Percentiles rank a stretch among this genome's conserved stretches.
Conservation (phyloP, 345 rosid genomes). For the Microthlaspi erraticum region DNA sequence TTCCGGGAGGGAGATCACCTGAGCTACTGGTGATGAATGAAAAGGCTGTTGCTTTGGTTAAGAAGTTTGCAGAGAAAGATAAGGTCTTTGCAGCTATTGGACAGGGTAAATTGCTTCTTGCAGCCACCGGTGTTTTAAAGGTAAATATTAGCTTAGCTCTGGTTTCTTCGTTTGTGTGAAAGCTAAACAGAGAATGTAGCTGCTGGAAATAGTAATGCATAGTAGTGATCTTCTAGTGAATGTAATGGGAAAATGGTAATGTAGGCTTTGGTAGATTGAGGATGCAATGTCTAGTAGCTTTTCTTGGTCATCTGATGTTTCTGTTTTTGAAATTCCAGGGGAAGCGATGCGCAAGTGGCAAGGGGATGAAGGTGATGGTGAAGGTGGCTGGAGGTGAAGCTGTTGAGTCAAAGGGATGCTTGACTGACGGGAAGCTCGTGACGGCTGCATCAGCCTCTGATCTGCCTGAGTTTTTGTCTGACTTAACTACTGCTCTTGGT, state of each 20-base stretch:
- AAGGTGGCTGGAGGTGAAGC: slow-evolving; percentile 55
- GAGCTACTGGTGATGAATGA: slow-evolving; percentile 56
- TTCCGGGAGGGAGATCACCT: slow-evolving; percentile 60
- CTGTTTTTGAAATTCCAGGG: slow-evolving; percentile 33
- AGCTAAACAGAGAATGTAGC: not conserved
- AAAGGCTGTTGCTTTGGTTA: slow-evolving; percentile 50
- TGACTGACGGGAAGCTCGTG: slow-evolving; percentile 52
- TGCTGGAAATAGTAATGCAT: not conserved
- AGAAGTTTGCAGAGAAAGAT: slow-evolving; percentile 47
- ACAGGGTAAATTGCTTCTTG: slow-evolving; percentile 56
- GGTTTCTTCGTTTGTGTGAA: not conserved
- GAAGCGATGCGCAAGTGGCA: slow-evolving; percentile 44
- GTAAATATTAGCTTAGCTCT: slow-evolving; percentile 28
- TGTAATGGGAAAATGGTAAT: no score
- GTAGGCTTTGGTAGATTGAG: slow-evolving; percentile 9
- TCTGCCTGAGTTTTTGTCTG: slow-evolving; percentile 49
- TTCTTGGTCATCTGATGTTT: not conserved
- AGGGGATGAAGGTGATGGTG: slow-evolving; percentile 54
- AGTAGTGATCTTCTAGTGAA: not conserved
- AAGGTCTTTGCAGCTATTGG: slow-evolving; percentile 57
- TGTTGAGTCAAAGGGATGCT: slow-evolving; percentile 46
- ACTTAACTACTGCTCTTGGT: slow-evolving; percentile 46
- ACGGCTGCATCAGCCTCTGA: slow-evolving; percentile 54
- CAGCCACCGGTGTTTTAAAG: slow-evolving; percentile 53
- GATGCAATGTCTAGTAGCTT: not conserved